Evolutionary conservation across 2,329 filamentous ascomycete species (phyloP).

Genomic region (Knoxdaviesia capensis): DNA sequence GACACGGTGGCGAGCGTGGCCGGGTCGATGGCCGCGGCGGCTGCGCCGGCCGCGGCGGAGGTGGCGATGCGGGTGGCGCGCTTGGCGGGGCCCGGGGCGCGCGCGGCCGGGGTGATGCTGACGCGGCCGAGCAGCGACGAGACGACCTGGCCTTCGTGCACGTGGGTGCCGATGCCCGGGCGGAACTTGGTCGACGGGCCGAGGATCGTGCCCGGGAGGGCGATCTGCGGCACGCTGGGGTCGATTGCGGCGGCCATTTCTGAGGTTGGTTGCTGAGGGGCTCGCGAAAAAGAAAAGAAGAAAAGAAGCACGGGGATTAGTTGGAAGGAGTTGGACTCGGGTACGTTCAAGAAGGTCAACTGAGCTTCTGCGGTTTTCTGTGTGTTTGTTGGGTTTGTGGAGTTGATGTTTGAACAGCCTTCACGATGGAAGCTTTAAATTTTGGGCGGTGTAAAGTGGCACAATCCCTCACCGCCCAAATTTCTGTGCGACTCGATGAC

Average conservation of each 20-base stretch:
- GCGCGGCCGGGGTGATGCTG: constrained; percentile 26
- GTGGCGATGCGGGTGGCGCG: constrained; percentile 37
- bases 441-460: no score
- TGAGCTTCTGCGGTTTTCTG: not conserved
- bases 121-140: constrained; percentile 67
- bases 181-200: constrained; percentile 45
- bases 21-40: constrained; percentile 2
- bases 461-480: no score
- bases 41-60: constrained; percentile 10
- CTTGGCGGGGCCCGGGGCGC: constrained; percentile 29
- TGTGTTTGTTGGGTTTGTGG: not conserved
- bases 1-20: constrained; percentile 32
- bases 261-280: no score
- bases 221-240: constrained; percentile 24
- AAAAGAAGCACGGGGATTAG: not conserved
- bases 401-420: no score
- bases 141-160: constrained; percentile 54
- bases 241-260: constrained; percentile 1
- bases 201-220: constrained; percentile 66
- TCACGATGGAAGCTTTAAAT: no score
- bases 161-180: constrained; percentile 68
- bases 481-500: no score
- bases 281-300: not conserved
- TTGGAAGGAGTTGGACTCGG: constrained; percentile 2
- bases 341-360: constrained; percentile 12